Percentiles rank a stretch among this genome's conserved stretches.
phyloP scores from a whole-genome alignment of 2,329 filamentous ascomycete genomes.

The Phialocephala subalpina region DNA sequence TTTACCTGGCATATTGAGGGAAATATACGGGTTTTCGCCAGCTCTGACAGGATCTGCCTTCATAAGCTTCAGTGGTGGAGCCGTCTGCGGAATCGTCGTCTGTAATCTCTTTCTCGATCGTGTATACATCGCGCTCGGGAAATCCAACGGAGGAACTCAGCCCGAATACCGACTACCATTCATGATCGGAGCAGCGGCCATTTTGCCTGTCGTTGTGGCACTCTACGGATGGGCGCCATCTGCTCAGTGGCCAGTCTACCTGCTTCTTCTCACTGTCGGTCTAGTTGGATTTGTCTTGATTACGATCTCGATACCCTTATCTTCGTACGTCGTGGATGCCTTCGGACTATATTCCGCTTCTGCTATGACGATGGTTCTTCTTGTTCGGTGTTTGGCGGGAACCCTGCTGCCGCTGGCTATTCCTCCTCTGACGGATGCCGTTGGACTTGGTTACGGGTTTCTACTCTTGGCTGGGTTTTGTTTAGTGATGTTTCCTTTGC shows the following conservation, averaged over 20 bases:
- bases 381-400: constrained; percentile 45
- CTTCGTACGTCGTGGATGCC: constrained; percentile 63
- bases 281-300: constrained; percentile 59
- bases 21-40: constrained; percentile 52
- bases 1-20: constrained; percentile 50
- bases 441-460: constrained; percentile 52
- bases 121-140: constrained; percentile 34
- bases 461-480: constrained; percentile 46
- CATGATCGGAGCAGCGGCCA: constrained; percentile 58
- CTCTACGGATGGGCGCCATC: constrained; percentile 63
- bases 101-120: constrained; percentile 43
- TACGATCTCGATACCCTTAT: constrained; percentile 51
- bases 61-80: constrained; percentile 57
- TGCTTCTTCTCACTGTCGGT: constrained; percentile 53
- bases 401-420: constrained; percentile 63
- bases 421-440: constrained; percentile 53
- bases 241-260: constrained; percentile 59
- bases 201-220: constrained; percentile 63
- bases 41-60: constrained; percentile 61
- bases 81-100: constrained; percentile 51
- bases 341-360: constrained; percentile 46
- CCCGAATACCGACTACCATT: constrained; percentile 72
- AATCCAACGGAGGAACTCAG: constrained; percentile 23
- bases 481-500: constrained; percentile 57
- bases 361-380: constrained; percentile 49